phyloP scores from a whole-genome alignment of 2,329 filamentous ascomycete genomes.

The Paecilomyces sp. region DNA sequence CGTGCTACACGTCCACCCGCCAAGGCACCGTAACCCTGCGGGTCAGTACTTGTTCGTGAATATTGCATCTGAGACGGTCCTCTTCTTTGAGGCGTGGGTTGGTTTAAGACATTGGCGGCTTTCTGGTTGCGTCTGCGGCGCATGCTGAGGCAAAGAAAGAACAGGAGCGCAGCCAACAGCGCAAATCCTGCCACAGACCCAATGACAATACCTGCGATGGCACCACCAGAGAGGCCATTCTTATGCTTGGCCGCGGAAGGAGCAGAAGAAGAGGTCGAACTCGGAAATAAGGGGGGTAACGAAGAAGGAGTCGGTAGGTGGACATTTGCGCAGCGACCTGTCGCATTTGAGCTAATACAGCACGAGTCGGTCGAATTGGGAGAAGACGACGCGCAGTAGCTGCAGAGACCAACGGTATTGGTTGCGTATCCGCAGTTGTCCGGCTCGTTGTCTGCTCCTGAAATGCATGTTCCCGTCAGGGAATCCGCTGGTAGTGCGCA shows the following conservation, averaged over 20 bases:
- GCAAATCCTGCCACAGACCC: constrained; percentile 67
- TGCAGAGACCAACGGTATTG: constrained; percentile 69
- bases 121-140: constrained; percentile 52
- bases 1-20: constrained; percentile 86
- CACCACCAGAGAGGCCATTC: constrained; percentile 55
- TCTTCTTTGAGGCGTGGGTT: constrained; percentile 63
- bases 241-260: constrained; percentile 41
- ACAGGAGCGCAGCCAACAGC: constrained; percentile 60
- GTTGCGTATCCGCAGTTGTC: constrained; percentile 77
- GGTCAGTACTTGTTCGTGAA: constrained; percentile 22
- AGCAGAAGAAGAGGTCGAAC: constrained; percentile 59
- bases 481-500: constrained; percentile 79
- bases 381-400: constrained; percentile 76
- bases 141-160: constrained; percentile 51
- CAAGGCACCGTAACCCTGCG: constrained; percentile 61
- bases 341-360: constrained; percentile 75
- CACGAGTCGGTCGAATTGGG: constrained; percentile 92
- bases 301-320: constrained; percentile 62
- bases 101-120: constrained; percentile 77
- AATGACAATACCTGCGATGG: constrained; percentile 9
- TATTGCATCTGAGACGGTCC: constrained; percentile 38
- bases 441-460: constrained; percentile 71
- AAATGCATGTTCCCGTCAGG: constrained; percentile 66
- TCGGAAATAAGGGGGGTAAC: constrained; percentile 51
- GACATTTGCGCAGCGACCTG: constrained; percentile 67